These are phyloP conservation scores for Lipomyces oligophaga DNA, from an alignment of 805 yeast genomes.

Conservation along the genomic window DNA sequence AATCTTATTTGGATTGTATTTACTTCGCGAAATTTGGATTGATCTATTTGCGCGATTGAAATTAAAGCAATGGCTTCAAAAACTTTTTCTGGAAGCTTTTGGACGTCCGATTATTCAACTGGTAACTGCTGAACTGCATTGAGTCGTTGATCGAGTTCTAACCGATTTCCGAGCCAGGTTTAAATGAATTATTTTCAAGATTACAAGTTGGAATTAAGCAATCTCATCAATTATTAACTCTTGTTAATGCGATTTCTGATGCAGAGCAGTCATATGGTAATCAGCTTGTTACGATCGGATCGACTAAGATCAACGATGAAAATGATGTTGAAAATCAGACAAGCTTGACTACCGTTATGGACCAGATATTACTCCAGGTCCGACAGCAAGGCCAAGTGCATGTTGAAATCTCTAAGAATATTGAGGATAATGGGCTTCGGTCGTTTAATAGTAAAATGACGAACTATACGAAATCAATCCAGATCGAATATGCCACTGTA, in stretches of 20 bases:
- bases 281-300: slow-evolving; percentile 46
- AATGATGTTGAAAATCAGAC: slow-evolving; percentile 59
- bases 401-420: slow-evolving; percentile 56
- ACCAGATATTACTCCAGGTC: slow-evolving; percentile 54
- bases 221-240: slow-evolving; percentile 36
- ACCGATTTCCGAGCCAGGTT: too few species aligned
- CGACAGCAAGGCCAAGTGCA: slow-evolving; percentile 52
- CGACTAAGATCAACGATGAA: slow-evolving; percentile 39
- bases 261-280: slow-evolving; percentile 65
- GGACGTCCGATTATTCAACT: slow-evolving; percentile 65
- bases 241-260: slow-evolving; percentile 68
- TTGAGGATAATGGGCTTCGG: slow-evolving; percentile 55
- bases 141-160: too few species aligned
- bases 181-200: not conserved
- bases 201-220: not conserved
- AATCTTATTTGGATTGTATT: too few species aligned
- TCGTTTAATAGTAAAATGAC: slow-evolving; percentile 74
- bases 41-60: too few species aligned
- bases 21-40: too few species aligned
- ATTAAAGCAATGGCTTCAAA: too few species aligned
- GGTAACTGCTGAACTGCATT: too few species aligned
- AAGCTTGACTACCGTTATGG: slow-evolving; percentile 59
- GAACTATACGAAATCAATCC: slow-evolving; percentile 66
- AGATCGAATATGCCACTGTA: slow-evolving; percentile 54
- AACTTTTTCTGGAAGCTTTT: slow-evolving; percentile 73